Percentiles rank a stretch among this genome's conserved stretches.
Evolutionary conservation across 768 basidiomycete species (phyloP).

Genomic region (Clavulina sp.): DNA sequence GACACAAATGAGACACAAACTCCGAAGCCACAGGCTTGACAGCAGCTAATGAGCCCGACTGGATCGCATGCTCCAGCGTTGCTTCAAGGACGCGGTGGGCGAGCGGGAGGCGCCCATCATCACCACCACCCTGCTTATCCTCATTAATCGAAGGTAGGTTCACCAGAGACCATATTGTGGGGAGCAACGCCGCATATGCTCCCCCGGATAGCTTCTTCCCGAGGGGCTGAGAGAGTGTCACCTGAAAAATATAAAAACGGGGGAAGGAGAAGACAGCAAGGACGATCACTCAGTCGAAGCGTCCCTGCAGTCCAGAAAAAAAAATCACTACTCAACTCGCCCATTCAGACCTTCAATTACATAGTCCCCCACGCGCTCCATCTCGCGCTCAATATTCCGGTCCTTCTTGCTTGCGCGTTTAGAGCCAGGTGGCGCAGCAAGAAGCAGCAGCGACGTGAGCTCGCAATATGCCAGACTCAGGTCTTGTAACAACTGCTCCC

Average conservation of each 20-base stretch:
- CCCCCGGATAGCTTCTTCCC: conserved; percentile 28
- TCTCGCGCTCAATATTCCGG: background rate
- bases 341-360: conserved; percentile 9
- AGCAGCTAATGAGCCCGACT: conserved; percentile 38
- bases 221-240: conserved; percentile 1
- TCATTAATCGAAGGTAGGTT: conserved; percentile 19
- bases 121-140: conserved; percentile 16
- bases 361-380: conserved; percentile 11
- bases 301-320: background rate
- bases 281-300: background rate
- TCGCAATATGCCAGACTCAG: conserved; percentile 68
- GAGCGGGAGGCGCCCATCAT: conserved; percentile 22
- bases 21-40: conserved; percentile 53
- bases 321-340: conserved; percentile 5
- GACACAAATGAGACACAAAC: conserved; percentile 51
- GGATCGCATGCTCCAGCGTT: conserved; percentile 46
- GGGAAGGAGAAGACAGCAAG: background rate
- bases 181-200: conserved; percentile 50
- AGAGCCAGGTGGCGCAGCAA: background rate
- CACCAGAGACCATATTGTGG: conserved; percentile 62
- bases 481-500: conserved; percentile 47
- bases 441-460: conserved; percentile 42
- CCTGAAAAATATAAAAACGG: background rate
- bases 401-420: background rate
- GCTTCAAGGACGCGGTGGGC: conserved; percentile 23